Evolutionary conservation across 2,329 filamentous ascomycete species (phyloP), one percentile per base, ranked within the genome.

Genomic region (Pochonia chlamydosporia): DNA sequence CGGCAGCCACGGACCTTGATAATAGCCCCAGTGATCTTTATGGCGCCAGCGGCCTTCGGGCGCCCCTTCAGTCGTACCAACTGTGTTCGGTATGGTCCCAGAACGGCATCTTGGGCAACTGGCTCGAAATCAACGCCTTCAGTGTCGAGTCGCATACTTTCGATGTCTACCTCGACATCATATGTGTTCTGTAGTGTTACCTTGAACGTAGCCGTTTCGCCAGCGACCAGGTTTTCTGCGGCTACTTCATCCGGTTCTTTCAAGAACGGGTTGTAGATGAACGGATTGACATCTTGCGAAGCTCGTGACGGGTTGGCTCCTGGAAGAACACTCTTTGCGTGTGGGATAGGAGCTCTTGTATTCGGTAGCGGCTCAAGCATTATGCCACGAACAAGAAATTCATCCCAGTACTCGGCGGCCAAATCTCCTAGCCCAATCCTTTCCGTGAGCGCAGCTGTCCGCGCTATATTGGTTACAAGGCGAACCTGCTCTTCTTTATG

Each of bases 231-330:
- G 1, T 89, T 78, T 49, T 90, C 82, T 11, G 78, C 71, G 2
- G 75, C 72, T 21, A 76, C 75, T 44, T 84, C 75, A 36, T 81
- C 76, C 0, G 75, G 67, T 45, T 76, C 76, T 64, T 90, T 89
- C 18, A 90, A 69, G 59, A 96, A 97, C 1, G 93, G 89, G 59
- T 96, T 96, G 62, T 97, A 95, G 48, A 99, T 87, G 57, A 99
- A 96, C 0, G 93, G 93, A 51, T 93, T 89, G 5, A 81, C 75
- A 49, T 81, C 78, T 54, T 81, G 78, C 3, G 78, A 81, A 13
- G 74, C 71, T 40, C 76, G 70, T 25, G 69, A 71, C 1, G 71
- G 69, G 0, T 69, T 67, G 3, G 70, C 71, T 8, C 75, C 76
- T 0, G 77, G 75, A 13, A 82, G 64, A 14, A 76, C 70, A 47